Evolutionary conservation across 805 yeast genomes (phyloP).

Genomic region (Wickerhamomyces chambardii): DNA sequence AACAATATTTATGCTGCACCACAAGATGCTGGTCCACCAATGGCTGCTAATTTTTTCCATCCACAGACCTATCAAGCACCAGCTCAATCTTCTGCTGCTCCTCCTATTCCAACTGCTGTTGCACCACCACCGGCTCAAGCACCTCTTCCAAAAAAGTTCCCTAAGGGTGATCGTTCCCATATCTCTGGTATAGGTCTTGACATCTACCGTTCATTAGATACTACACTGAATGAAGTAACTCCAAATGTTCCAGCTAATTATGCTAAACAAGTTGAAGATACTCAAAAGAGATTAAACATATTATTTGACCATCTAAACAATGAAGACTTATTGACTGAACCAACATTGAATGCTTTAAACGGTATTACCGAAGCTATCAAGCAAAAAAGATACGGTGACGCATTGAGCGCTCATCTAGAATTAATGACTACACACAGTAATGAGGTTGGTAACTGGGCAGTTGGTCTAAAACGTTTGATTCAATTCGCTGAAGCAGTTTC

Average conservation of each 20-base stretch:
- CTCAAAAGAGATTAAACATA: constrained; percentile 72
- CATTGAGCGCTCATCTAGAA: constrained; percentile 44
- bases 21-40: constrained; percentile 3
- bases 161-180: constrained; percentile 62
- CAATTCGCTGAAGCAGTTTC: constrained; percentile 59
- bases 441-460: constrained; percentile 87
- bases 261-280: constrained; percentile 64
- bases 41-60: constrained; percentile 4
- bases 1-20: too few relatives aligned
- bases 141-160: constrained; percentile 23
- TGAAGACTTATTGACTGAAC: constrained; percentile 51
- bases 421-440: constrained; percentile 56
- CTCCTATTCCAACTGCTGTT: constrained; percentile 4
- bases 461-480: constrained; percentile 83
- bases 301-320: constrained; percentile 74
- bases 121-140: constrained; percentile 14
- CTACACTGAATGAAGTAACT: constrained; percentile 49
- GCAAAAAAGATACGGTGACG: constrained; percentile 46
- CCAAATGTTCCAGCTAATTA: constrained; percentile 72
- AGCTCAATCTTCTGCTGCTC: constrained; percentile 7
- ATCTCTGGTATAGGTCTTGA: constrained; percentile 51
- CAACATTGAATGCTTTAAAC: constrained; percentile 44
- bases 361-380: constrained; percentile 42
- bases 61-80: too few relatives aligned
- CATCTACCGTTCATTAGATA: constrained; percentile 46